phyloP scores from a whole-genome alignment of 768 basidiomycete genomes.

The Suillus variegatus region DNA sequence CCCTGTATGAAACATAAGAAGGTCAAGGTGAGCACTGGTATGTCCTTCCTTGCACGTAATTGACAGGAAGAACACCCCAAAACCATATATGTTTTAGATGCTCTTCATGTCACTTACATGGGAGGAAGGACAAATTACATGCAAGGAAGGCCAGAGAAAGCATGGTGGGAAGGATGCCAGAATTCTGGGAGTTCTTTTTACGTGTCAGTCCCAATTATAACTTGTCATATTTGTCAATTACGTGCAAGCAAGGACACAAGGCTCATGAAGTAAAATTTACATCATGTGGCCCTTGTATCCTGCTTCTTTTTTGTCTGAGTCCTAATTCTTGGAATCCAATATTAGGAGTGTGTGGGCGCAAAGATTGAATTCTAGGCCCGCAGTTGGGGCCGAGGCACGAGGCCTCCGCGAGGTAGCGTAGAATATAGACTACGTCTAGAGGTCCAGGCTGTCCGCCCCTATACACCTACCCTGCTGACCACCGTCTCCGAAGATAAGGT shows the following conservation, averaged over 20 bases:
- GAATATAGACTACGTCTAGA: too few species aligned
- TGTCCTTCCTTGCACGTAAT: not conserved
- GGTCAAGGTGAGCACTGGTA: not conserved
- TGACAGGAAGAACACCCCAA: not conserved
- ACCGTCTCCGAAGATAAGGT: too few species aligned
- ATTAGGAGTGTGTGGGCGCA: not conserved
- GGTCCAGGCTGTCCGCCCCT: too few species aligned
- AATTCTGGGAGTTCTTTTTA: not conserved
- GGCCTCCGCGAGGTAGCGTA: too few species aligned
- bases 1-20: not conserved
- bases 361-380: too few species aligned
- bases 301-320: not conserved
- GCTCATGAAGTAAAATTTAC: not conserved
- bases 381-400: too few species aligned
- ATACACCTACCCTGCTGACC: too few species aligned
- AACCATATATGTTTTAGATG: not conserved
- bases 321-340: not conserved
- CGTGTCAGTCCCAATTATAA: not conserved
- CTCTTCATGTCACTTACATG: not conserved
- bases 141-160: not conserved
- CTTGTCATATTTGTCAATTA: not conserved
- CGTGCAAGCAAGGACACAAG: not conserved
- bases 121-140: not conserved
- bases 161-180: not conserved
- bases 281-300: not conserved